A percentile compares a stretch with the other conserved stretches of the same genome.
Conservation (phyloP, 2,329 filamentous ascomycete genomes). For the Claviceps pazoutovae region DNA sequence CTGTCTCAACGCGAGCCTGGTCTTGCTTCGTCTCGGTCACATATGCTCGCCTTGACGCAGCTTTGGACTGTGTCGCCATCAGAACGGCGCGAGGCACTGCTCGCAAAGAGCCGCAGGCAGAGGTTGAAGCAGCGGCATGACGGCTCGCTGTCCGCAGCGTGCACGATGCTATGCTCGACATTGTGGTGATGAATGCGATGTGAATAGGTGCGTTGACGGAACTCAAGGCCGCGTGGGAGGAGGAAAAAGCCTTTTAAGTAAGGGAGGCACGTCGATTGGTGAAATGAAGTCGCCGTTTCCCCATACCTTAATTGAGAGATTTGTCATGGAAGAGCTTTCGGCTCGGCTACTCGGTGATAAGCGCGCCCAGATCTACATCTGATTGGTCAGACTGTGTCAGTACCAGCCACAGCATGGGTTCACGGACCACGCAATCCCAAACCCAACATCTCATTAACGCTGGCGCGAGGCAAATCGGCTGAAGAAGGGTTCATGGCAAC, state of each 20-base stretch:
- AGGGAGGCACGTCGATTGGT: slow-evolving; percentile 1
- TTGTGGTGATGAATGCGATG: slow-evolving; percentile 20
- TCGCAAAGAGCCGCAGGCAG: slow-evolving; percentile 17
- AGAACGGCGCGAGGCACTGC: slow-evolving; percentile 16
- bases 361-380: slow-evolving; percentile 9
- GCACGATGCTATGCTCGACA: slow-evolving; percentile 53
- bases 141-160: slow-evolving; percentile 63
- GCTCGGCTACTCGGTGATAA: slow-evolving; percentile 25
- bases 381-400: slow-evolving; percentile 17
- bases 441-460: not conserved
- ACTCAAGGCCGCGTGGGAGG: slow-evolving; percentile 4
- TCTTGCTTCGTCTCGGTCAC: slow-evolving; percentile 72
- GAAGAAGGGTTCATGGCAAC: not conserved
- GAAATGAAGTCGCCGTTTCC: slow-evolving; percentile 1
- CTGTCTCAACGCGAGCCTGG: slow-evolving; percentile 71
- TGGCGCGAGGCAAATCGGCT: not conserved
- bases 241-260: not conserved
- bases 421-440: not conserved
- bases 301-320: slow-evolving; percentile 14
- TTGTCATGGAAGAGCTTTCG: slow-evolving; percentile 20
- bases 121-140: slow-evolving; percentile 28
- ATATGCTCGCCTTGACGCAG: slow-evolving; percentile 46
- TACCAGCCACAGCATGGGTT: not conserved
- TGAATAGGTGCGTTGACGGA: slow-evolving; percentile 10
- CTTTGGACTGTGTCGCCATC: slow-evolving; percentile 11